phyloP scores from a whole-genome alignment of 345 rosid species.

The Bruguiera sexangula region DNA sequence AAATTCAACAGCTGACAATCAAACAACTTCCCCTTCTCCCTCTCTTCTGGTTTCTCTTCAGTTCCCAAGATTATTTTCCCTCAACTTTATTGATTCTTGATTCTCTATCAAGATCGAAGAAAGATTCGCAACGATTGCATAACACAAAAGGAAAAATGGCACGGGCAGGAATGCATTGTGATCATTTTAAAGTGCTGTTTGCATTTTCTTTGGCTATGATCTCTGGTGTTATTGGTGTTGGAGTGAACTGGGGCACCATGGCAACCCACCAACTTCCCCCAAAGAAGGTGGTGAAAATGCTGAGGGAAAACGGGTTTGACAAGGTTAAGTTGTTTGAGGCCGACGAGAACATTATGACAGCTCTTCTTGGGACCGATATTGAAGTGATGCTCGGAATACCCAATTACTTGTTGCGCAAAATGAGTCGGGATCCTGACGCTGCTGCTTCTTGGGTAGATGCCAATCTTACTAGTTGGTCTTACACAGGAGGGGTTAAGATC shows the following conservation, averaged over 20 bases:
- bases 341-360: slow-evolving; percentile 27
- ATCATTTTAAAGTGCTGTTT: slow-evolving; percentile 9
- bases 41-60: slow-evolving; percentile 10
- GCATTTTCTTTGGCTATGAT: slow-evolving; percentile 11
- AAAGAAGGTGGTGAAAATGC: slow-evolving; percentile 34
- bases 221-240: slow-evolving; percentile 13
- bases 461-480: slow-evolving; percentile 22
- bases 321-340: slow-evolving; percentile 46
- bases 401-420: slow-evolving; percentile 21
- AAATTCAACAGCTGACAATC: background rate
- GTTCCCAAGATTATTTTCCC: background rate
- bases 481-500: slow-evolving; percentile 26
- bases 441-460: slow-evolving; percentile 26
- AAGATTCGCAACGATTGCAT: slow-evolving; percentile 11
- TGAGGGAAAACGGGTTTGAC: slow-evolving; percentile 37
- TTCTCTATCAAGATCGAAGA: slow-evolving; percentile 18
- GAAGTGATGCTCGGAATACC: slow-evolving; percentile 47
- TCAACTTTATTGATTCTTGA: slow-evolving; percentile 21
- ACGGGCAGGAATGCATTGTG: background rate
- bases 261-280: slow-evolving; percentile 37
- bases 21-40: slow-evolving; percentile 9
- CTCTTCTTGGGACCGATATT: slow-evolving; percentile 39
- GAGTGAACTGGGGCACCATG: slow-evolving; percentile 46
- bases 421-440: slow-evolving; percentile 11
- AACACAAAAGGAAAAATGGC: slow-evolving; percentile 16